Evolutionary conservation across 208 protist species (phyloP).

Genomic region (Trypanosoma platydactyli): DNA sequence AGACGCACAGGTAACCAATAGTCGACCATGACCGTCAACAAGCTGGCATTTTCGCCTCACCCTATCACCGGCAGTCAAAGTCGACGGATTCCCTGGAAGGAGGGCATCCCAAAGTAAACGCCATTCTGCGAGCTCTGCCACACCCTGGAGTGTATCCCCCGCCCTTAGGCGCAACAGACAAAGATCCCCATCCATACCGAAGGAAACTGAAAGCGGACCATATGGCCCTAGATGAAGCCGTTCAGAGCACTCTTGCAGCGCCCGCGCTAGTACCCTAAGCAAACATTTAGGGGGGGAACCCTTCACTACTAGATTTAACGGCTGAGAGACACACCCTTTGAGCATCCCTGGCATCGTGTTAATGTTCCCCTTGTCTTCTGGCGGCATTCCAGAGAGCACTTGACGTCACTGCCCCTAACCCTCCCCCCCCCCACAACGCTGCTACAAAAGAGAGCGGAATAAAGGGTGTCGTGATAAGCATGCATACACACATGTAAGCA

Average conservation of each 20-base stretch:
- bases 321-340: too few relatives aligned
- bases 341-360: too few relatives aligned
- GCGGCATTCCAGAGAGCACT: too few relatives aligned
- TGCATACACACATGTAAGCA: too few relatives aligned
- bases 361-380: too few relatives aligned
- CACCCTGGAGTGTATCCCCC: constrained; percentile 7
- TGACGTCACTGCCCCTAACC: too few relatives aligned
- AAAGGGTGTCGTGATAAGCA: too few relatives aligned
- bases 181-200: constrained; percentile 14
- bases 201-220: neutral
- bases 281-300: neutral
- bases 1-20: constrained; percentile 11
- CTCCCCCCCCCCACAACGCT: too few relatives aligned
- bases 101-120: constrained; percentile 11
- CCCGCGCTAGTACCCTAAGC: neutral
- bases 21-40: constrained; percentile 21
- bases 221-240: constrained; percentile 23
- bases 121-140: neutral
- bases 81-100: neutral
- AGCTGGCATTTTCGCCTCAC: neutral
- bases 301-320: neutral
- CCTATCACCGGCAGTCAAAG: neutral
- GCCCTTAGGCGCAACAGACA: constrained; percentile 8
- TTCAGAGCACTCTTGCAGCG: constrained; percentile 14
- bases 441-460: too few relatives aligned